Base-by-base conservation (phyloP, 768 basidiomycete species). In the Suillus hirtellus region DNA sequence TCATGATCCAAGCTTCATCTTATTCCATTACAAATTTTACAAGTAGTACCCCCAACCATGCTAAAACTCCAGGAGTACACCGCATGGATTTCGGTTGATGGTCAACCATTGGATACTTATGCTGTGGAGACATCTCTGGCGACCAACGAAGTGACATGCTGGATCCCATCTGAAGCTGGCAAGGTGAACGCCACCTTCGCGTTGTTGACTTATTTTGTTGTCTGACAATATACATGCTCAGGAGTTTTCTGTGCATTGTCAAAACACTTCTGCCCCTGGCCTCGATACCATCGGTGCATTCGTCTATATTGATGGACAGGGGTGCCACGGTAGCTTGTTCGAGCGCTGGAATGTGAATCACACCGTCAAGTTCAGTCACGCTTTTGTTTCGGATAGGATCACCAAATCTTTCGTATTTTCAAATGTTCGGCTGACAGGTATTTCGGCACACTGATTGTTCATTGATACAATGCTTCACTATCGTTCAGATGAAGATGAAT, bases 21-120 rank as follows among this genome's bases (percentile, higher is more conserved):
- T 44, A 40, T 42, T 53, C 52, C 31, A n/a, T 34, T 19, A 53
- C 31, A 52, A 31, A 19, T 11, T 31, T 19, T 34, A 31, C 27
- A 52, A 52, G 50, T 34, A 50, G 4, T 11, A 42, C 4, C 24
- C 10, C 27, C 21, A 12, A 54, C 38, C 63, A 75, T 76, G 73
- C 27, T 69, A 60, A 68, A 66, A n/a, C 49, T 70, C 21, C 40
- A 64, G 60, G 46, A 42, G 12, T 8, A 76, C 60, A 68, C 66
- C 27, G 66, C 73, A 6, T 75, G 73, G 68, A 59, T 74, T 11
- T 70, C 71, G 59, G 73, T 76, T 27, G 75, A 73, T 27, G 71
- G 67, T 1, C 58, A 62, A 37, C 63, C 67, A 65, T 64, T 75
- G 59, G 70, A 75, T 9, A 65, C 69, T 50, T 70, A 75, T 34